These are phyloP conservation scores for Paramecium sexaurelia DNA, from an alignment of 73 alveolate genomes.

Conservation along the genomic window DNA sequence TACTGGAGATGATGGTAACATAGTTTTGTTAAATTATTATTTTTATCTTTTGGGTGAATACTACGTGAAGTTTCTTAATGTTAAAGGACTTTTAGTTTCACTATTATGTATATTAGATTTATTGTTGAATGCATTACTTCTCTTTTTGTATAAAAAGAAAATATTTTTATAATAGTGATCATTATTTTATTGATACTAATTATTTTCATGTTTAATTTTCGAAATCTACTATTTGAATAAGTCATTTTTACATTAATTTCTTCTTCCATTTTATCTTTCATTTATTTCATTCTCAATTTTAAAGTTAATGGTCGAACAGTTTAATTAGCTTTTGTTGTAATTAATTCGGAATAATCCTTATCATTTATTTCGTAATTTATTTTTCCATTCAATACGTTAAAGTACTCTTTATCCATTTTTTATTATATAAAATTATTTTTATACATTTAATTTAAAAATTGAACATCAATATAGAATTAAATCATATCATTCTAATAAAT, in stretches of 20 bases:
- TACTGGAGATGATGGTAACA: background rate
- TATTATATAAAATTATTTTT: background rate
- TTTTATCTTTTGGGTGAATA: background rate
- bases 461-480: background rate
- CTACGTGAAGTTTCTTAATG: background rate
- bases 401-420: background rate
- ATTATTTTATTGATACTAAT: background rate
- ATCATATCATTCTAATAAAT: background rate
- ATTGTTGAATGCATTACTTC: background rate
- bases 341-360: background rate
- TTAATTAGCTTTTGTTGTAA: background rate
- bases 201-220: background rate
- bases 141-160: background rate
- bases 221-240: background rate
- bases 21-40: background rate
- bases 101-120: background rate
- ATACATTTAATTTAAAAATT: background rate
- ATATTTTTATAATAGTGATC: background rate
- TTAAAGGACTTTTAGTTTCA: background rate
- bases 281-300: background rate
- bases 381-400: background rate
- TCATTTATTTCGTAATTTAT: background rate
- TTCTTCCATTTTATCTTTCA: slow-evolving; percentile 14
- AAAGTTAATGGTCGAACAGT: background rate
- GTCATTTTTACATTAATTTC: background rate